Evolutionary conservation across 2,329 filamentous ascomycete species (phyloP).

Genomic region (Nakataea oryzae): DNA sequence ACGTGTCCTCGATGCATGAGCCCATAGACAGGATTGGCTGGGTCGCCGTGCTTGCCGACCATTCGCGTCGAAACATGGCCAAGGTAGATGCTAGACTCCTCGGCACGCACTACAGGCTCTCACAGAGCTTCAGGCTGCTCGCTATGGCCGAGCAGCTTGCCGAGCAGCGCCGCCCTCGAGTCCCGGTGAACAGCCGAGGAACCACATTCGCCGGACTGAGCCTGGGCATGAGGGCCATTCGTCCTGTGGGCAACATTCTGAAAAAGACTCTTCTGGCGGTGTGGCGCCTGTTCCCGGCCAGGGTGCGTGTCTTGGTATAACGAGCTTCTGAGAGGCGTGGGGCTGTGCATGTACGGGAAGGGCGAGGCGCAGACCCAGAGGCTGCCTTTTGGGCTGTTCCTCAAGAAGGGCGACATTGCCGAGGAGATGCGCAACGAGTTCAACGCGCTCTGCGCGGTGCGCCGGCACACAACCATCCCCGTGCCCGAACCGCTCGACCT

Average conservation of each 20-base stretch:
- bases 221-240: not conserved
- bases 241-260: not conserved
- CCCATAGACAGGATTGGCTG: constrained; percentile 12
- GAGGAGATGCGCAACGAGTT: constrained; percentile 16
- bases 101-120: constrained; percentile 17
- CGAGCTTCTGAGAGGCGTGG: constrained; percentile 10
- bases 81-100: constrained; percentile 19
- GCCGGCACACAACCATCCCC: constrained; percentile 15
- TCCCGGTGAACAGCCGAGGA: not conserved
- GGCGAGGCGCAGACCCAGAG: constrained; percentile 9
- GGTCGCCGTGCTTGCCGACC: constrained; percentile 18
- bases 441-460: constrained; percentile 16
- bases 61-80: constrained; percentile 14
- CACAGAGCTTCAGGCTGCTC: constrained; percentile 15
- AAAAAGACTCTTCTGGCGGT: constrained; percentile 5
- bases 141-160: constrained; percentile 10
- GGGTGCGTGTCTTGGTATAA: constrained; percentile 10
- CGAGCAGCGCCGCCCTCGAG: not conserved
- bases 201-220: not conserved
- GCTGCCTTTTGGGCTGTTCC: constrained; percentile 20
- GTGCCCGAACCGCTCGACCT: constrained; percentile 16
- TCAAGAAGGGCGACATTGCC: constrained; percentile 13
- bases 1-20: constrained; percentile 4
- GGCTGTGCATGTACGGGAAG: constrained; percentile 11
- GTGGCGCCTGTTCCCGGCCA: constrained; percentile 11